A percentile compares a stretch with the other conserved stretches of the same genome.
phyloP scores from a whole-genome alignment of 202 grass and related monocot species.

The Brachypodium distachyon region DNA sequence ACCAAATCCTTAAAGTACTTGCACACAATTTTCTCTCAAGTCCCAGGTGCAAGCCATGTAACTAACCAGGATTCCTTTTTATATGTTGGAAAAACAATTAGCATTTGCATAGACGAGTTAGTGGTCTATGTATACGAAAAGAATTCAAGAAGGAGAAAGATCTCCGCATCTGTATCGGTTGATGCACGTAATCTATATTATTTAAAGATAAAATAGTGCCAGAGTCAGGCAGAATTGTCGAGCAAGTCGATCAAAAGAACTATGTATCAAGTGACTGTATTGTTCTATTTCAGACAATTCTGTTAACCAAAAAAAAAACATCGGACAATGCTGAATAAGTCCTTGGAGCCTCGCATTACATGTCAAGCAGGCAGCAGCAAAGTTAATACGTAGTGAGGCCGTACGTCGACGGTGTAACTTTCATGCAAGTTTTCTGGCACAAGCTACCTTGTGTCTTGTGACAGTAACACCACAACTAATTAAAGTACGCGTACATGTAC shows the following conservation, averaged over 20 bases:
- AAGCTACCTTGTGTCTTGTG: conserved; percentile 6
- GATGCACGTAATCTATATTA: no score
- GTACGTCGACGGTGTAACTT: neutral
- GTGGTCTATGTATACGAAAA: neutral
- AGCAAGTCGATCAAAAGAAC: no score
- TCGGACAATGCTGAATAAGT: conserved; percentile 14
- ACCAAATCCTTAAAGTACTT: neutral
- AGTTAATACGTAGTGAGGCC: neutral
- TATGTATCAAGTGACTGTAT: neutral
- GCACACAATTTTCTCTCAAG: neutral
- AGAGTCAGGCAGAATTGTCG: no score
- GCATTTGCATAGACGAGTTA: neutral
- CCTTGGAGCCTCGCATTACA: conserved; percentile 13
- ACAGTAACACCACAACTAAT: neutral
- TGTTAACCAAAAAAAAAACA: no score
- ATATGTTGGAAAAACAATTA: neutral
- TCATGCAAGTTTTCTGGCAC: neutral
- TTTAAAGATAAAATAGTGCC: no score
- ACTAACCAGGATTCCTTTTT: neutral
- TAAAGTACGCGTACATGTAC: neutral
- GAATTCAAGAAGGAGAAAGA: no score
- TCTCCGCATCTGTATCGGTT: no score
- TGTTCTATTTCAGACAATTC: neutral
- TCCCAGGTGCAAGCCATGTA: neutral
- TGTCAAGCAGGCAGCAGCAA: neutral